Base-by-base conservation (phyloP, 768 basidiomycete species). In the Lactarius sp. region DNA sequence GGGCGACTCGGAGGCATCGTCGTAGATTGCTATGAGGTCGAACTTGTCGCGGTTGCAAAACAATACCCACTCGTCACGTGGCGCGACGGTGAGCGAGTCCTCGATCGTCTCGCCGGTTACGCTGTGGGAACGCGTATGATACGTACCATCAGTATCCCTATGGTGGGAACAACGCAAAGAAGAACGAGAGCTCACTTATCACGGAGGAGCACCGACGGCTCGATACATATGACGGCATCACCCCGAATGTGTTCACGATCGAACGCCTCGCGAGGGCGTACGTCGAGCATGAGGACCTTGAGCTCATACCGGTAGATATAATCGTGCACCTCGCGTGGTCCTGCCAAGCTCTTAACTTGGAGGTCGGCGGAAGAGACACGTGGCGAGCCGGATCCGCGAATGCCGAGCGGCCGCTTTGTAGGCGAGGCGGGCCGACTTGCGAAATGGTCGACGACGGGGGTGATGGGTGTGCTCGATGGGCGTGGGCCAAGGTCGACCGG, bases 21-120 rank as follows among this genome's bases (percentile, higher is more conserved):
- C 95, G 73, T 94, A 94, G 4, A 98, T 77, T 16, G 87, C 90
- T 31, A 99, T 85, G 22, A 95, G 74, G 68, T 97, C 94, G 72
- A 91, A 96, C 69, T 89, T 87, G 70, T 94, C 84, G 46, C 96
- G 89, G 64, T 92, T 89, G 47, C 77, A 73, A 73, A 98, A 98
- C n/a, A 90, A 78, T 2, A 80, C 79, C 51, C 78, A 78, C 74
- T 98, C 95, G 44, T 80, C 72, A 42, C 80, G 78, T 1, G 95
- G 92, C 0, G 83, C 85, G 39, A 91, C 77, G 4, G 83, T 75
- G 60, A 97, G 81, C 0, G 90, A 80, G 63, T 88, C 80, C 73
- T 96, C 94, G 10, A 98, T 81, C 33, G 77, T 78, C 51, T 79
- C 73, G 1, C 85, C 82, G 5, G 81, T 84, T 63, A 93, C 77